A percentile compares a stretch with the other conserved stretches of the same genome.
These are phyloP conservation scores for Tuber magnatum DNA, from an alignment of 495 filamentous ascomycete species.

Conservation along the genomic window DNA sequence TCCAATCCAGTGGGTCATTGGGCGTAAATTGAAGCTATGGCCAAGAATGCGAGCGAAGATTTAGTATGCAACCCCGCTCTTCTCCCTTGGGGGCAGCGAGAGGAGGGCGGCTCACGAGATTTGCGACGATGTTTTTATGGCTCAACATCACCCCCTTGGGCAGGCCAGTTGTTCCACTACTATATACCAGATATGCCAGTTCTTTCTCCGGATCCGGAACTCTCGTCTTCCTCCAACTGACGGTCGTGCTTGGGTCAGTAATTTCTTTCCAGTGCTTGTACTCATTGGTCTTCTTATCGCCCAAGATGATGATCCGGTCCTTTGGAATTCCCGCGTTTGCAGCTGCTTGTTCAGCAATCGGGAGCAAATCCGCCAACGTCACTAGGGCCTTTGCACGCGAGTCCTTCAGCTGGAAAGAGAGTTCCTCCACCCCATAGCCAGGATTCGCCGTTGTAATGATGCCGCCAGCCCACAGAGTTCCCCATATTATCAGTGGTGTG, in stretches of 20 bases:
- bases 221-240: constrained; percentile 43
- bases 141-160: constrained; percentile 91
- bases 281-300: constrained; percentile 54
- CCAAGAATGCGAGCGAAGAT: constrained; percentile 36
- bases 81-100: not conserved
- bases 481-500: constrained; percentile 64
- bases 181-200: constrained; percentile 67
- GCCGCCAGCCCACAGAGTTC: constrained; percentile 76
- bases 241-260: constrained; percentile 51
- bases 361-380: constrained; percentile 60
- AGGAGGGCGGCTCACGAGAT: constrained; percentile 48
- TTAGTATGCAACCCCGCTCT: not conserved
- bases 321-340: constrained; percentile 58
- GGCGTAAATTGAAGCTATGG: constrained; percentile 35
- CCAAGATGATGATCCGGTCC: constrained; percentile 67
- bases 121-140: constrained; percentile 74
- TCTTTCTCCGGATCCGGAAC: constrained; percentile 52
- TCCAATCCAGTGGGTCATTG: not conserved
- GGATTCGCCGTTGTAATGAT: constrained; percentile 78
- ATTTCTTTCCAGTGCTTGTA: constrained; percentile 75
- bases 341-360: constrained; percentile 60
- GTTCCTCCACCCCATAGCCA: constrained; percentile 73
- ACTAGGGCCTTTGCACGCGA: constrained; percentile 68
- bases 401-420: constrained; percentile 81
- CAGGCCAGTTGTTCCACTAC: constrained; percentile 80